These are phyloP conservation scores for Tetramitus jugosus DNA, from an alignment of 208 protist genomes.

Conservation along the genomic window DNA sequence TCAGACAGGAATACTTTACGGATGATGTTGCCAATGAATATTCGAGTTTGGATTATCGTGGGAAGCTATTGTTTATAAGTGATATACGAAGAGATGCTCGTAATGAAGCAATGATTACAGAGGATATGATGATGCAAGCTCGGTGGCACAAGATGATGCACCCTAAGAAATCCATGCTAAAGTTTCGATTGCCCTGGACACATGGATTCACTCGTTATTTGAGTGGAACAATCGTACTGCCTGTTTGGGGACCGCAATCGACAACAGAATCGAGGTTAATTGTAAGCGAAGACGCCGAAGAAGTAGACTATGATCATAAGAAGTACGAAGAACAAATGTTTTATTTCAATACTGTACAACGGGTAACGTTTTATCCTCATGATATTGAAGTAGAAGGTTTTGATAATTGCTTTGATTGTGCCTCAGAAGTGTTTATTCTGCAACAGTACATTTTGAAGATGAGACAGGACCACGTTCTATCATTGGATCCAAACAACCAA, in stretches of 20 bases:
- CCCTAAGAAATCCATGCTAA: slow-evolving; percentile 76
- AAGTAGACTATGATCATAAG: slow-evolving; percentile 63
- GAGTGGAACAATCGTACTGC: slow-evolving; percentile 29
- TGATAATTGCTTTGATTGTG: slow-evolving; percentile 84
- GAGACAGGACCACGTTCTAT: no score
- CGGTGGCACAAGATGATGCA: slow-evolving; percentile 78
- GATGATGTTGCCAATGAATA: slow-evolving; percentile 59
- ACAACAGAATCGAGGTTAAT: slow-evolving; percentile 68
- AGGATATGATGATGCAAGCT: slow-evolving; percentile 77
- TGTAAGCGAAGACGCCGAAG: slow-evolving; percentile 55
- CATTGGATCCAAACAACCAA: no score
- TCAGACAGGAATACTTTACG: slow-evolving; percentile 87
- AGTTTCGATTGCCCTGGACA: slow-evolving; percentile 87
- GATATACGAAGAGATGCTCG: slow-evolving; percentile 80
- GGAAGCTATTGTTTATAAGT: slow-evolving; percentile 70
- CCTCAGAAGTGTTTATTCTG: slow-evolving; percentile 75
- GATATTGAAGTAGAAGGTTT: slow-evolving; percentile 45
- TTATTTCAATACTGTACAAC: slow-evolving; percentile 80
- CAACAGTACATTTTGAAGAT: not conserved
- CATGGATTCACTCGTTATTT: slow-evolving; percentile 47
- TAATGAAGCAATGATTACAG: slow-evolving; percentile 36
- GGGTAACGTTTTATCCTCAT: slow-evolving; percentile 36
- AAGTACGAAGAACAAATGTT: slow-evolving; percentile 86
- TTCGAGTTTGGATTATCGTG: not conserved
- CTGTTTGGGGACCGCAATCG: slow-evolving; percentile 55